Percentiles rank a stretch among this genome's conserved stretches.
Conservation (phyloP, 352 stramenopile genomes). For the Pythium brassicae region DNA sequence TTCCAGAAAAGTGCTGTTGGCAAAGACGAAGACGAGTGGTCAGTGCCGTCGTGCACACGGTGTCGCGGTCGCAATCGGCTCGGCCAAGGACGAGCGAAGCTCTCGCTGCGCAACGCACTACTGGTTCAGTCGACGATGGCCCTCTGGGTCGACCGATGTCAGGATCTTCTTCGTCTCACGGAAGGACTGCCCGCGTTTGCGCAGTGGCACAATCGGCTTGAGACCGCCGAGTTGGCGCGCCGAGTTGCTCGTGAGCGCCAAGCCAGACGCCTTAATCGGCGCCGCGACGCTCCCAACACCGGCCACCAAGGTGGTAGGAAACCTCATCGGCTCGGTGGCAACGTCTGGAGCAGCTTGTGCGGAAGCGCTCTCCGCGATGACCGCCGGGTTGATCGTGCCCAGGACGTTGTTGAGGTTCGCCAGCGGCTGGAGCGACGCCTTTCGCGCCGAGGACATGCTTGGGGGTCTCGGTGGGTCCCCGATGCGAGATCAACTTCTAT, state of each 20-base stretch:
- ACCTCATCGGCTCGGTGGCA: neutral
- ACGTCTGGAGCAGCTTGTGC: constrained; percentile 12
- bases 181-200: constrained; percentile 66
- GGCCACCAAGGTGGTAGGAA: neutral
- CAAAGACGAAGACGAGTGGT: neutral
- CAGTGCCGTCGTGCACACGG: no score
- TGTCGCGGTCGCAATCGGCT: no score
- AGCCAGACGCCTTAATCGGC: neutral
- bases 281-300: neutral
- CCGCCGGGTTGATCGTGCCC: neutral
- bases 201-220: constrained; percentile 51
- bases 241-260: constrained; percentile 15
- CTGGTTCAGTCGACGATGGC: constrained; percentile 62
- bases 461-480: no score
- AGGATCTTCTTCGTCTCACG: constrained; percentile 56
- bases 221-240: constrained; percentile 39
- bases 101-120: constrained; percentile 31
- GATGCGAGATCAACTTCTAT: neutral
- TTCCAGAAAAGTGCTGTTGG: constrained; percentile 58
- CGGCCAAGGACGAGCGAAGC: neutral
- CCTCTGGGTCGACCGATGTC: constrained; percentile 43
- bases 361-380: constrained; percentile 45
- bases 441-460: neutral
- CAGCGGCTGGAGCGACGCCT: constrained; percentile 2
- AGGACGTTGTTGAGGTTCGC: neutral